Base-by-base conservation (phyloP, 257 asterid genomes). In the Salvia splendens region DNA sequence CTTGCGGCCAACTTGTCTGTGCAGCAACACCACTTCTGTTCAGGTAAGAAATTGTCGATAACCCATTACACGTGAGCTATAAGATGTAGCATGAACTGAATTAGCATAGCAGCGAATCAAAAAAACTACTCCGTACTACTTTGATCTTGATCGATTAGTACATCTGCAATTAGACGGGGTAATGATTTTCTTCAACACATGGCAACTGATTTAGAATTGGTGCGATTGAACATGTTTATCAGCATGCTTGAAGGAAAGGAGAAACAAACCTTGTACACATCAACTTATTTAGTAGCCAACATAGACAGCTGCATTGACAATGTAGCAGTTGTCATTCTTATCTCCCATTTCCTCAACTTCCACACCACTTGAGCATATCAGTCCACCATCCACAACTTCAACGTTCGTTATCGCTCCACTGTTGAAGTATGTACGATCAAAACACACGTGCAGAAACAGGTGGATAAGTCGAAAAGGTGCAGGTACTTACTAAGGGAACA, bases 341-440 rank as follows among this genome's bases (percentile, higher is more conserved):
- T 93, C 99, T 61, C 97, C 99, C 99, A 93, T 90, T 72, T 93
- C 97, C 77, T 93, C 95, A 38, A 93, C 99, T 16, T 33, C 86
- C 71, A 93, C 97, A 12, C 99, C 99, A 65, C 97, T 90, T 5
- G 97, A 90, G 82, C 96, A 88, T 77, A 88, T 80, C 66, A 93
- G 76, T 43, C 99, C 99, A 32, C 96, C 96, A 80, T 84, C 96
- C 66, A 84, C 96, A 16, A 93, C 92, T 79, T 93, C 99, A 57
- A 90, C 80, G 38, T 77, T 85, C 58, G 83, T 77, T 80, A 93
- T 93, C 10, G 79, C 76, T 80, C 99, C 99, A 73, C 98, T 92
- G 48, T 68, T 15, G 30, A 32, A 50, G 54, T 54, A 71, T 32
- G 59, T 15, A 67, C 4, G 28, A 58, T 56, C 38, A 58, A 71